A percentile compares a stretch with the other conserved stretches of the same genome.
Evolutionary conservation across 257 asterid species (phyloP).

Genomic region (Solanum virginianum): DNA sequence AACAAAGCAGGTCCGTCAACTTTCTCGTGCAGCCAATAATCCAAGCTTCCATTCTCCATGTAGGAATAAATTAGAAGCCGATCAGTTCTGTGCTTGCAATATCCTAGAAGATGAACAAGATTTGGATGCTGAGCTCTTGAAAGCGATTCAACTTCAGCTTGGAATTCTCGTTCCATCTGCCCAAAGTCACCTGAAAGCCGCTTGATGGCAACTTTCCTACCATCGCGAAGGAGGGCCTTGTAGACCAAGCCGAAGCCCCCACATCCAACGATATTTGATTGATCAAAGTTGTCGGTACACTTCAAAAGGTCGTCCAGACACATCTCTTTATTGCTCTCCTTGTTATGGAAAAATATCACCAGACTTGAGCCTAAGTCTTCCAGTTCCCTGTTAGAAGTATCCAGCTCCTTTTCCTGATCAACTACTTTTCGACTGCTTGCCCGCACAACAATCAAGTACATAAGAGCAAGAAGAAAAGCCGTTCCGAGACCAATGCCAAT

Average conservation of each 20-base stretch:
- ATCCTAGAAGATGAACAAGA: slow-evolving; percentile 67
- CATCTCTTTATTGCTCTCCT: slow-evolving; percentile 25
- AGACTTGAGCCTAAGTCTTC: slow-evolving; percentile 37
- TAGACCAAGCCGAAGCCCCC: slow-evolving; percentile 85
- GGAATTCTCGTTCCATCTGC: slow-evolving; percentile 69
- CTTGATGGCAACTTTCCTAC: slow-evolving; percentile 61
- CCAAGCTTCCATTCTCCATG: slow-evolving; percentile 92
- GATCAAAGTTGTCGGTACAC: slow-evolving; percentile 55
- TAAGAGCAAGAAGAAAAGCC: slow-evolving; percentile 24
- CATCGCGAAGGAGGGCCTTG: slow-evolving; percentile 54
- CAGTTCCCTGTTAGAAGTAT: slow-evolving; percentile 18
- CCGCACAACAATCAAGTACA: slow-evolving; percentile 23
- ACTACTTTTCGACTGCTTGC: slow-evolving; percentile 15
- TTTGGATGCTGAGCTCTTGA: slow-evolving; percentile 66
- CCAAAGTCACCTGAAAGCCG: slow-evolving; percentile 65
- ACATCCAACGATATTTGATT: slow-evolving; percentile 71
- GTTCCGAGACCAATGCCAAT: slow-evolving; percentile 49
- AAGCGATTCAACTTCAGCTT: slow-evolving; percentile 71
- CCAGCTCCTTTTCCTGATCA: slow-evolving; percentile 25
- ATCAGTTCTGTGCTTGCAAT: slow-evolving; percentile 54
- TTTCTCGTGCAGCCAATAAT: slow-evolving; percentile 73
- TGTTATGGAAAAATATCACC: slow-evolving; percentile 47
- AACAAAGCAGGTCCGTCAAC: slow-evolving; percentile 43
- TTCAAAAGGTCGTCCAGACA: slow-evolving; percentile 51
- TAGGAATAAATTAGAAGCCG: slow-evolving; percentile 60